Evolutionary conservation across 768 basidiomycete genomes (phyloP).

Genomic region (Strobilomyces echinocephalus): DNA sequence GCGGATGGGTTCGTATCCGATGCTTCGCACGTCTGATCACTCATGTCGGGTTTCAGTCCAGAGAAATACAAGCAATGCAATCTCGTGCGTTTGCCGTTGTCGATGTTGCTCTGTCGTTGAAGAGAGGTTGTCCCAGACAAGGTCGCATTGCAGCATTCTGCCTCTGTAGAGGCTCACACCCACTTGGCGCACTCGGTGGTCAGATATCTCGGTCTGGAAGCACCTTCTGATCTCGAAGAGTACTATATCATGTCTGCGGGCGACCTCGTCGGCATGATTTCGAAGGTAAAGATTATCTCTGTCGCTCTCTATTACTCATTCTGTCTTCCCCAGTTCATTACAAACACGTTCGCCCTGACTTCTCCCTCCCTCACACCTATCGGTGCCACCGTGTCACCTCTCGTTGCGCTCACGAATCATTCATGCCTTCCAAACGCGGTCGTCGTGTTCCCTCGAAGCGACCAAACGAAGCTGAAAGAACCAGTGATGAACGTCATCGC

Average conservation of each 20-base stretch:
- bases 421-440: slow-evolving; percentile 86
- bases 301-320: neutral
- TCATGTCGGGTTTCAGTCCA: slow-evolving; percentile 38
- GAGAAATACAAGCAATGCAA: slow-evolving; percentile 64
- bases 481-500: slow-evolving; percentile 71
- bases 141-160: slow-evolving; percentile 40
- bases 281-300: slow-evolving; percentile 50
- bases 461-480: slow-evolving; percentile 38
- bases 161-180: slow-evolving; percentile 52
- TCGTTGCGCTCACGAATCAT: slow-evolving; percentile 80
- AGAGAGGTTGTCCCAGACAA: slow-evolving; percentile 46
- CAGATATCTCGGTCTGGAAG: slow-evolving; percentile 59
- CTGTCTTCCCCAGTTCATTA: slow-evolving; percentile 59
- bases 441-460: slow-evolving; percentile 77
- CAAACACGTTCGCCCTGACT: slow-evolving; percentile 87
- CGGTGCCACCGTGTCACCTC: slow-evolving; percentile 79
- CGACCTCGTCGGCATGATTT: slow-evolving; percentile 67
- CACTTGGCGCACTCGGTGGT: slow-evolving; percentile 73
- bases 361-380: slow-evolving; percentile 73
- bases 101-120: neutral
- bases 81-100: slow-evolving; percentile 52
- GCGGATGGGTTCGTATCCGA: slow-evolving; percentile 47
- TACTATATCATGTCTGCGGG: slow-evolving; percentile 54
- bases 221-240: slow-evolving; percentile 52
- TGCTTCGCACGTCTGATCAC: neutral